A percentile compares a stretch with the other conserved stretches of the same genome.
Conservation (phyloP, 2,329 filamentous ascomycete species). For the Dactylellina haptotyla region DNA sequence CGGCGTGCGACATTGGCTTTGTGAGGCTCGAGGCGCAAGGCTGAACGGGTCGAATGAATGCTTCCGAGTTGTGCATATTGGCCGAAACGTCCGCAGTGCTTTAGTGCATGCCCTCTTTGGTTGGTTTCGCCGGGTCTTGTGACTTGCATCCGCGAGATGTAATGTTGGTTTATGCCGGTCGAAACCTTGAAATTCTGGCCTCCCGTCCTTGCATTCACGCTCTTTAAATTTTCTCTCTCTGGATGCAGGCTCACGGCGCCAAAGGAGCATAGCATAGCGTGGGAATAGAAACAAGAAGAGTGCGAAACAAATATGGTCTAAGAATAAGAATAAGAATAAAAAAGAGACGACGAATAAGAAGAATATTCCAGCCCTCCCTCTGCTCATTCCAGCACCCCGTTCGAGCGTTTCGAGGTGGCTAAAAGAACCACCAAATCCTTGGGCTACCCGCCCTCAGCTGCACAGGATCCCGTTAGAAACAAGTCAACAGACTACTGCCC, state of each 20-base stretch:
- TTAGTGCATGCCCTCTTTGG: background rate
- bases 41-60: conserved; percentile 23
- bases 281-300: no score
- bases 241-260: conserved; percentile 31
- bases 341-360: background rate
- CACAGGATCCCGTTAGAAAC: conserved; percentile 17
- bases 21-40: conserved; percentile 45
- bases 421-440: conserved; percentile 51
- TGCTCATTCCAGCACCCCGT: conserved; percentile 17
- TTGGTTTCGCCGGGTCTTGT: conserved; percentile 43
- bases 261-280: conserved; percentile 34
- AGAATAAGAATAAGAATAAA: background rate
- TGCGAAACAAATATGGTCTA: background rate
- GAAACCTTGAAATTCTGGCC: conserved; percentile 18
- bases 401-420: conserved; percentile 40
- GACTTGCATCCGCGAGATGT: conserved; percentile 29
- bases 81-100: conserved; percentile 17
- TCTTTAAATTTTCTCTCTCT: conserved; percentile 11
- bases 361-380: background rate
- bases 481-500: background rate
- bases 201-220: conserved; percentile 5
- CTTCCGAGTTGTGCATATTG: conserved; percentile 15
- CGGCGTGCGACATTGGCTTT: conserved; percentile 2
- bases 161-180: conserved; percentile 24
- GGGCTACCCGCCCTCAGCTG: conserved; percentile 31